phyloP scores from a whole-genome alignment of 257 asterid species.

The Solanum dulcamara region DNA sequence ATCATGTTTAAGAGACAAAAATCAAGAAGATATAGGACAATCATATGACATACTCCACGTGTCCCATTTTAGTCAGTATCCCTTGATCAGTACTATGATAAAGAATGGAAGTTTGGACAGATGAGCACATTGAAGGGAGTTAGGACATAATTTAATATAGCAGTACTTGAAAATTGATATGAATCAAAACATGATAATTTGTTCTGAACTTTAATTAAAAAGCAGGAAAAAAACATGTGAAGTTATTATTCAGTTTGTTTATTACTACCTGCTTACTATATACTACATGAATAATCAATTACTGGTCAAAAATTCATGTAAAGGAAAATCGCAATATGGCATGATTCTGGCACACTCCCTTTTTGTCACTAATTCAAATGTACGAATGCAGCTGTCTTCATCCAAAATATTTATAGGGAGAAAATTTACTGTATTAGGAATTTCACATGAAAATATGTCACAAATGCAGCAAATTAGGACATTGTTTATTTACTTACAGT shows the following conservation, averaged over 20 bases:
- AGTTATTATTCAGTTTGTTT: not conserved
- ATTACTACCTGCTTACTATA: not conserved
- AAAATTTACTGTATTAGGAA: not conserved
- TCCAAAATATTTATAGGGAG: not conserved
- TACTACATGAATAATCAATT: not conserved
- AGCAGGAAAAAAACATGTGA: not conserved
- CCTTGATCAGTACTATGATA: not conserved
- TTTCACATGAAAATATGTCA: not conserved
- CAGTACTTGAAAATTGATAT: not conserved
- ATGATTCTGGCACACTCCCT: not conserved
- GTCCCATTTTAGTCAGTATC: not conserved
- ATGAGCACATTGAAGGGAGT: not conserved
- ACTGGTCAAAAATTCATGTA: not conserved
- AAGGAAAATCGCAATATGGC: not conserved
- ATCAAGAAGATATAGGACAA: not conserved
- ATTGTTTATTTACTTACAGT: slow-evolving; percentile 51
- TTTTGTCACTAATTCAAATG: not conserved
- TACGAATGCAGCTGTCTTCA: not conserved
- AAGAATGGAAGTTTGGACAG: not conserved
- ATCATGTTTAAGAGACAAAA: not conserved
- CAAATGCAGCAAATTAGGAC: not conserved
- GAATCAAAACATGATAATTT: not conserved
- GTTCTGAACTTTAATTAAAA: not conserved
- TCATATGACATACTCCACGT: not conserved
- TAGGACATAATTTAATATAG: not conserved